Conservation (phyloP, 164 flowering plant genomes). For the Dillenia turbinata region DNA sequence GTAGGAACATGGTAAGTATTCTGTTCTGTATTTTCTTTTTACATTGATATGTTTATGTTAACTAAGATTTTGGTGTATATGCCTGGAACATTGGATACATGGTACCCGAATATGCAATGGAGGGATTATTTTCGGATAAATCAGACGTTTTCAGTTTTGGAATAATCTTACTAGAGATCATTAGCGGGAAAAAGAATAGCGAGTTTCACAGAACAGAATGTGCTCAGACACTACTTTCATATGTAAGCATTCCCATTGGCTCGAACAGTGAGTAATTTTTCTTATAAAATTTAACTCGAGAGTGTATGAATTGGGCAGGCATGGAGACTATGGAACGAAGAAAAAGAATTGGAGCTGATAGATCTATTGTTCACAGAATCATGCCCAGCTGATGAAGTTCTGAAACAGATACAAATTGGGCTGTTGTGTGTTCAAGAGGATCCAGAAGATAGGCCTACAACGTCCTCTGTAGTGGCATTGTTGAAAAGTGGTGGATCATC, state of each 20-base stretch:
- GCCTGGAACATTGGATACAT: constrained; percentile 20
- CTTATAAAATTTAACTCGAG: background rate
- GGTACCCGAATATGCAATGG: constrained; percentile 29
- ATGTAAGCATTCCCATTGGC: constrained; percentile 10
- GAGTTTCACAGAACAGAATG: constrained; percentile 1
- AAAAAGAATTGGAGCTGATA: constrained; percentile 9
- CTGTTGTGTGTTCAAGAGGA: constrained; percentile 30
- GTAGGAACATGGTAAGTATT: constrained; percentile 22
- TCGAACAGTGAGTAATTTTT: too few relatives aligned
- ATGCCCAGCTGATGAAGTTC: constrained; percentile 3
- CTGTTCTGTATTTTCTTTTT: background rate
- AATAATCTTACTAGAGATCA: constrained; percentile 21
- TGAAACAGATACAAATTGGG: constrained; percentile 22
- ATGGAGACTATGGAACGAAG: constrained; percentile 26
- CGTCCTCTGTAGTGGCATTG: constrained; percentile 18
- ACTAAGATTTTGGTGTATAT: background rate
- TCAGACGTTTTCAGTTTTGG: constrained; percentile 28
- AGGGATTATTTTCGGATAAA: constrained; percentile 22
- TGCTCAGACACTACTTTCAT: constrained; percentile 11
- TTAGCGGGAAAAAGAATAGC: constrained; percentile 20
- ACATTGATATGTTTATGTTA: background rate
- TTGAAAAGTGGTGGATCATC: constrained; percentile 6
- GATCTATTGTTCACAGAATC: constrained; percentile 11
- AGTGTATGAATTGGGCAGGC: constrained; percentile 10
- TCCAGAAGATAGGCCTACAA: constrained; percentile 18